A percentile compares a stretch with the other conserved stretches of the same genome.
phyloP scores from a whole-genome alignment of 257 asterid genomes.

The Solanum sparsipilum region DNA sequence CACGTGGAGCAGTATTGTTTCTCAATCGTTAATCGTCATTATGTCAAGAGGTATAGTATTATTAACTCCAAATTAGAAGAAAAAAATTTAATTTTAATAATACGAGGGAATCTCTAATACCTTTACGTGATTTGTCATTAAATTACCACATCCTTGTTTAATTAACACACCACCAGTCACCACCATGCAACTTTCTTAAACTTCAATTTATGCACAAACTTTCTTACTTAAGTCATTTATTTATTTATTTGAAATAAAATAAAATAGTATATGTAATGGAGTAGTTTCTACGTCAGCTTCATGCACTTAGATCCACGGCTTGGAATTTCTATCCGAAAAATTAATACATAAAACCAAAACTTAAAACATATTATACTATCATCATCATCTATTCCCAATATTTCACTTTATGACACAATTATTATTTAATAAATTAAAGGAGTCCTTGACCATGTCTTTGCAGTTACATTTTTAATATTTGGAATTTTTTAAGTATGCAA shows the following conservation, averaged over 20 bases:
- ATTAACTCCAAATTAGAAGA: not conserved
- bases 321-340: not conserved
- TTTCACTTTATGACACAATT: not conserved
- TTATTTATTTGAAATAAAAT: not conserved
- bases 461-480: not conserved
- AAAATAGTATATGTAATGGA: not conserved
- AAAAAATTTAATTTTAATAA: not conserved
- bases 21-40: not conserved
- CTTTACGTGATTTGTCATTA: not conserved
- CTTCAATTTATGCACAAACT: not conserved
- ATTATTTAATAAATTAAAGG: not conserved
- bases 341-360: not conserved
- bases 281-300: not conserved
- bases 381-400: not conserved
- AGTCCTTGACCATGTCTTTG: not conserved
- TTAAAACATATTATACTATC: not conserved
- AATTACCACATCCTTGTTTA: not conserved
- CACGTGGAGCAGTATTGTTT: not conserved
- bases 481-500: not conserved
- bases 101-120: not conserved
- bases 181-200: not conserved
- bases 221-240: not conserved
- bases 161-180: not conserved
- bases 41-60: not conserved
- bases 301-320: not conserved